Percentiles rank a stretch among this genome's conserved stretches.
These are phyloP conservation scores for Metarhizium brunneum DNA, from an alignment of 2,329 filamentous ascomycete species.

Conservation along the genomic window DNA sequence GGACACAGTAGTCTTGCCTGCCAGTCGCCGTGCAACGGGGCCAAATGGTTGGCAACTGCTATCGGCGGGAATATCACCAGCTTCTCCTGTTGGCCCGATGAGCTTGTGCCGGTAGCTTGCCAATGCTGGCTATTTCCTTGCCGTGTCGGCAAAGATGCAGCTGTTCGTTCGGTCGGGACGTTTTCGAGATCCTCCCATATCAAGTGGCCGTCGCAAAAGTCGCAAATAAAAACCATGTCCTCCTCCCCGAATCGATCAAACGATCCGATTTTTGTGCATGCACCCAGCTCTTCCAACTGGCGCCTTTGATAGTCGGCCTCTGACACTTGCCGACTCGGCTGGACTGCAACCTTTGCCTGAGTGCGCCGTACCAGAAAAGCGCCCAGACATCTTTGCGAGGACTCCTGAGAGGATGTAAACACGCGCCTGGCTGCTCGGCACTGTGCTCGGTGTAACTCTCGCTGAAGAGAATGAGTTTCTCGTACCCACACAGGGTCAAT, in stretches of 20 bases:
- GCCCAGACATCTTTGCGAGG: conserved; percentile 41
- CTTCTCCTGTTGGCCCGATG: conserved; percentile 35
- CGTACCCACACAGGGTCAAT: conserved; percentile 47
- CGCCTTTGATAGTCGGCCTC: conserved; percentile 25
- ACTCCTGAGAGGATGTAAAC: conserved; percentile 40
- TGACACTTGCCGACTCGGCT: conserved; percentile 12
- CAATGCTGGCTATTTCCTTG: conserved; percentile 30
- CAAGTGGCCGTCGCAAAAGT: conserved; percentile 52
- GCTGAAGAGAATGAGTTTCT: conserved; percentile 39
- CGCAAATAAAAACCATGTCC: conserved; percentile 50
- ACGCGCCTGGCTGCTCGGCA: conserved; percentile 48
- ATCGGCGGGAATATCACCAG: conserved; percentile 46
- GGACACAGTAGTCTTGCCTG: conserved; percentile 42
- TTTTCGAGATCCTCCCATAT: conserved; percentile 47
- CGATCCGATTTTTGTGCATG: conserved; percentile 42
- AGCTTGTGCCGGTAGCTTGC: conserved; percentile 38
- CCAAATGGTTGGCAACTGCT: conserved; percentile 48
- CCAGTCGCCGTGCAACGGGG: conserved; percentile 41
- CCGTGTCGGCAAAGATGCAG: conserved; percentile 15
- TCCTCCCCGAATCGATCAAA: conserved; percentile 46
- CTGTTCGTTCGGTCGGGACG: conserved; percentile 38
- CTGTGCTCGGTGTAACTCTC: conserved; percentile 47
- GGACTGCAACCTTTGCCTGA: conserved; percentile 23
- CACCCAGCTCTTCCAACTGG: conserved; percentile 38
- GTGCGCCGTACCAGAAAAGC: conserved; percentile 44